These are phyloP conservation scores for Schizothecium vesticola DNA, from an alignment of 495 filamentous ascomycete genomes.

Conservation along the genomic window DNA sequence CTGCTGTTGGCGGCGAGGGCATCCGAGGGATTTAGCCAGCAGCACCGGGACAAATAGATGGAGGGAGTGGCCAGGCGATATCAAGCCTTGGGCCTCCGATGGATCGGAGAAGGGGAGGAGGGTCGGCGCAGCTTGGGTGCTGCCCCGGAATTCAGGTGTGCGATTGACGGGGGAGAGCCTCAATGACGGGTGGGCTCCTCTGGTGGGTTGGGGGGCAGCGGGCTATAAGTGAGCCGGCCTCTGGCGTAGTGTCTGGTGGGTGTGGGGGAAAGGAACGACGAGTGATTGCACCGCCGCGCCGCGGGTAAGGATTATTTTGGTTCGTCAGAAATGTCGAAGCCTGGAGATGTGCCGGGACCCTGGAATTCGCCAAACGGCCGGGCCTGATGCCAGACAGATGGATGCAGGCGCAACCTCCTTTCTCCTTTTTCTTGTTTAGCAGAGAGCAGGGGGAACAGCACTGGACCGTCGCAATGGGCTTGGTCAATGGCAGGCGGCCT, in stretches of 20 bases:
- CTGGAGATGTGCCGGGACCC: slow-evolving; percentile 22
- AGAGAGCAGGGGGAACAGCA: too few relatives aligned
- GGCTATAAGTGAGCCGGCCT: background rate
- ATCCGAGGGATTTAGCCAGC: background rate
- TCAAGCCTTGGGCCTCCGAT: background rate
- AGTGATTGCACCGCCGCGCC: slow-evolving; percentile 19
- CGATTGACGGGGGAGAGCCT: background rate
- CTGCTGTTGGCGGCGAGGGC: background rate
- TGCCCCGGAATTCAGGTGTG: background rate
- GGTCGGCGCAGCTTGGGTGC: too few relatives aligned
- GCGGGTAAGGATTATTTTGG: slow-evolving; percentile 23
- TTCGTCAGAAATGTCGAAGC: slow-evolving; percentile 27
- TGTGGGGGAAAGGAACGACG: background rate
- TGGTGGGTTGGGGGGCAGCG: background rate
- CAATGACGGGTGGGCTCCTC: background rate
- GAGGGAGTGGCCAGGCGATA: background rate
- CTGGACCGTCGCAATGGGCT: background rate
- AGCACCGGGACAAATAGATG: background rate
- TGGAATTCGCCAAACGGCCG: slow-evolving; percentile 12
- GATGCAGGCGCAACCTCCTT: background rate
- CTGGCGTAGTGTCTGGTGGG: slow-evolving; percentile 1
- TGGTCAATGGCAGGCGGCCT: background rate
- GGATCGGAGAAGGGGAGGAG: background rate
- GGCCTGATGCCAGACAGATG: slow-evolving; percentile 7
- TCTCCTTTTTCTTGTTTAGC: background rate